Evolutionary conservation across 1,139 yeast species (phyloP).

Genomic region (Saccharomyces hybrid): DNA sequence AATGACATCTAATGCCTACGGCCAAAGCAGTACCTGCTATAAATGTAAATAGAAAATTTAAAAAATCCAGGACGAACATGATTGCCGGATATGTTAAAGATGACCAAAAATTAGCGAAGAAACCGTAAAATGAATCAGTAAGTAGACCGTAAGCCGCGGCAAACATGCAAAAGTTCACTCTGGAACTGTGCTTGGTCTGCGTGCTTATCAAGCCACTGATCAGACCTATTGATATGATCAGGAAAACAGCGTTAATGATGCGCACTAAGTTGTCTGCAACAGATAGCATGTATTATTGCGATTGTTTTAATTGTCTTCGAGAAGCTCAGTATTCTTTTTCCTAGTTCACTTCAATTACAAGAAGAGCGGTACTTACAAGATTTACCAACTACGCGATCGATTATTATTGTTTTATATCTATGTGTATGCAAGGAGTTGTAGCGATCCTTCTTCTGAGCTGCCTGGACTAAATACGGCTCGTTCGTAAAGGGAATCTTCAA

Average conservation of each 20-base stretch:
- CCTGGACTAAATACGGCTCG: background rate
- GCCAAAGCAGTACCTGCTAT: constrained; percentile 94
- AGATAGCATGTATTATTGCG: constrained; percentile 21
- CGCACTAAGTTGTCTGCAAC: constrained; percentile 73
- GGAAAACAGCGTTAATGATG: constrained; percentile 61
- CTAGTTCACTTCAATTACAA: background rate
- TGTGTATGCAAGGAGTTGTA: background rate
- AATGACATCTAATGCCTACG: constrained; percentile 77
- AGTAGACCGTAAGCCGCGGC: constrained; percentile 80
- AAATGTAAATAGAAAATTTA: constrained; percentile 85
- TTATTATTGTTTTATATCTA: background rate
- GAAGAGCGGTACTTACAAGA: background rate
- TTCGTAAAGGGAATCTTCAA: background rate
- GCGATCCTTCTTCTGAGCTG: background rate
- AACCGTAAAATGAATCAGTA: constrained; percentile 72
- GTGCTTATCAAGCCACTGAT: constrained; percentile 78
- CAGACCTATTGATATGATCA: constrained; percentile 73
- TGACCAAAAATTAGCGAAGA: constrained; percentile 67
- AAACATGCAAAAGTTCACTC: constrained; percentile 82
- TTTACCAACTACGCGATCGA: background rate
- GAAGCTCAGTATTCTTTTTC: background rate
- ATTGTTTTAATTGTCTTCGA: background rate
- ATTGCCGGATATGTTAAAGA: constrained; percentile 84
- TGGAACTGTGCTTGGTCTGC: constrained; percentile 52
- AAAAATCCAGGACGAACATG: constrained; percentile 66